These are phyloP conservation scores for Macrotyloma uniflorum DNA, from an alignment of 306 rosid species.

Conservation along the genomic window DNA sequence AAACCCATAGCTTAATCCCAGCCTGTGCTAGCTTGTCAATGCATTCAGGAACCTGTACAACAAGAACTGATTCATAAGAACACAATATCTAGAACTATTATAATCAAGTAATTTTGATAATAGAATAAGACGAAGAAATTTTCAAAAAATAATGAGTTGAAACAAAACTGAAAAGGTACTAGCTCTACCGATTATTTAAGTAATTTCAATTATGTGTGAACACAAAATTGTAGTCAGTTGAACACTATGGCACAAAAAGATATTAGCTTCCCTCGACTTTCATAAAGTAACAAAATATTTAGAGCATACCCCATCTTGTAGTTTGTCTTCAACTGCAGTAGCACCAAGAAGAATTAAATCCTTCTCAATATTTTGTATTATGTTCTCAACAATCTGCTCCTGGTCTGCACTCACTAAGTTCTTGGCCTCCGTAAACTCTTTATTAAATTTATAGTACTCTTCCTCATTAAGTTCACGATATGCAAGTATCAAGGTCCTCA, in stretches of 20 bases:
- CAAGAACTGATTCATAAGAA: slow-evolving; percentile 37
- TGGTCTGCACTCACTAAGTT: slow-evolving; percentile 76
- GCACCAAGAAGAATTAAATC: slow-evolving; percentile 97
- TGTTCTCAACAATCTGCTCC: slow-evolving; percentile 72
- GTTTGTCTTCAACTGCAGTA: slow-evolving; percentile 99
- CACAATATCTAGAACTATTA: slow-evolving; percentile 5
- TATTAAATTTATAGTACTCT: slow-evolving; percentile 64
- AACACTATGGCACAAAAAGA: neutral
- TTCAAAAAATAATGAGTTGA: neutral
- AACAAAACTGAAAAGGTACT: neutral
- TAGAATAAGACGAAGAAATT: slow-evolving; percentile 1
- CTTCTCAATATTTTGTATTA: slow-evolving; percentile 74
- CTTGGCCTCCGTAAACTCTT: slow-evolving; percentile 74
- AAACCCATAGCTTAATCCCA: slow-evolving; percentile 97
- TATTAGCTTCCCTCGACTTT: slow-evolving; percentile 10
- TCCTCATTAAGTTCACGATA: slow-evolving; percentile 77
- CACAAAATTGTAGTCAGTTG: neutral
- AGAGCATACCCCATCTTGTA: slow-evolving; percentile 86
- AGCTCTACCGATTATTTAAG: slow-evolving; percentile 2
- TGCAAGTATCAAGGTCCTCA: slow-evolving; percentile 92
- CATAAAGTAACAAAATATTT: slow-evolving; percentile 1
- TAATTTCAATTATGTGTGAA: neutral
- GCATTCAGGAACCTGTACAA: slow-evolving; percentile 90
- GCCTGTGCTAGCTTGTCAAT: slow-evolving; percentile 99
- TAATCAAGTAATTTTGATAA: neutral